A percentile compares a stretch with the other conserved stretches of the same genome.
phyloP scores from a whole-genome alignment of 345 rosid species.

The Abelmoschus esculentus region DNA sequence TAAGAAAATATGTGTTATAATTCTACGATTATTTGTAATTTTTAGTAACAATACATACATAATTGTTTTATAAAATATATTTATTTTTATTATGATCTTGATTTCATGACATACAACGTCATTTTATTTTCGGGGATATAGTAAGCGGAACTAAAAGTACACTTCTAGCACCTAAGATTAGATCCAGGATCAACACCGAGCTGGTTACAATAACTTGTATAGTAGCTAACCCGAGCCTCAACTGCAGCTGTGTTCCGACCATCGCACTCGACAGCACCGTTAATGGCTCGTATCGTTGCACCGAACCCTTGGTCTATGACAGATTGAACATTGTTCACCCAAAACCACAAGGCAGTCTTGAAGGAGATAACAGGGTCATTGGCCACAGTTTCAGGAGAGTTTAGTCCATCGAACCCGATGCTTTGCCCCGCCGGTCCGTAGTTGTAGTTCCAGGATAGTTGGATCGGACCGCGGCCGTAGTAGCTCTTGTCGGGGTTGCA shows the following conservation, averaged over 20 bases:
- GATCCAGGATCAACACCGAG: conserved; percentile 36
- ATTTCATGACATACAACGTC: too few relatives aligned
- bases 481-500: conserved; percentile 48
- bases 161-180: background rate
- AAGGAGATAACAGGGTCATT: conserved; percentile 46
- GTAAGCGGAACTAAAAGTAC: background rate
- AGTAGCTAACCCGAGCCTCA: conserved; percentile 37
- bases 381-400: conserved; percentile 53
- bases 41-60: too few relatives aligned
- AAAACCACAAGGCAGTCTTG: conserved; percentile 66
- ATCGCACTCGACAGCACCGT: conserved; percentile 46
- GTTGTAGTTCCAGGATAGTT: conserved; percentile 61
- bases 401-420: conserved; percentile 43
- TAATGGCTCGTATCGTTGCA: conserved; percentile 55
- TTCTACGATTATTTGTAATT: too few relatives aligned
- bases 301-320: conserved; percentile 61
- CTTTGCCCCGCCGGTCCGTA: conserved; percentile 53
- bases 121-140: background rate
- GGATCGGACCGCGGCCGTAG: conserved; percentile 60
- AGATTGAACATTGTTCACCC: conserved; percentile 47
- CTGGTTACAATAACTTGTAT: conserved; percentile 39
- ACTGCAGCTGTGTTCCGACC: conserved; percentile 36
- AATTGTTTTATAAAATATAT: too few relatives aligned
- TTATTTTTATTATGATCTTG: too few relatives aligned
- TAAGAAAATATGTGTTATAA: too few relatives aligned